Evolutionary conservation across 306 rosid genomes (phyloP).

Genomic region (Pterocarpus macrocarpus): DNA sequence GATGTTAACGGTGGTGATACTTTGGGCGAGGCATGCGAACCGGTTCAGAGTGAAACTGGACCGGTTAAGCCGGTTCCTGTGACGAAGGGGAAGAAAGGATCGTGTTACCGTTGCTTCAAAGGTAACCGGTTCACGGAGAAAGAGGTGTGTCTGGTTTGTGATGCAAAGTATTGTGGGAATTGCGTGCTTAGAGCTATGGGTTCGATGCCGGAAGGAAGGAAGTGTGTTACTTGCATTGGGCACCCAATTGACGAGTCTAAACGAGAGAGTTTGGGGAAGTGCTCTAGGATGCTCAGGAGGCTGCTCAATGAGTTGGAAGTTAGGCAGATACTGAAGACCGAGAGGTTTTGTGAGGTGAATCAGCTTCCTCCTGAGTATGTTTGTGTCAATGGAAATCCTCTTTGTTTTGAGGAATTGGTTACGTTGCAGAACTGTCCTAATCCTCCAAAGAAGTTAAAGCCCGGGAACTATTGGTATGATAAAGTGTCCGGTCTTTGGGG

Average conservation of each 20-base stretch:
- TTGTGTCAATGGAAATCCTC: conserved; percentile 82
- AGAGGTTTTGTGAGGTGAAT: conserved; percentile 87
- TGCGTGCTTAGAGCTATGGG: conserved; percentile 98
- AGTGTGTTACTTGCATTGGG: conserved; percentile 93
- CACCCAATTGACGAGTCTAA: conserved; percentile 77
- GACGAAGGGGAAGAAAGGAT: conserved; percentile 79
- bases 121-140: conserved; percentile 92
- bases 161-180: conserved; percentile 87
- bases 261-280: conserved; percentile 86
- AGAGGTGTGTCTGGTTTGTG: conserved; percentile 93
- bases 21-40: conserved; percentile 54
- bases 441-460: conserved; percentile 94
- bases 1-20: conserved; percentile 45
- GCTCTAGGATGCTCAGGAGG: conserved; percentile 85
- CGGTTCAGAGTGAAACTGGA: too few relatives aligned
- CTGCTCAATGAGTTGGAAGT: conserved; percentile 91
- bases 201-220: conserved; percentile 98
- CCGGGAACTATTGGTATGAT: conserved; percentile 98
- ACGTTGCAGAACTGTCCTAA: conserved; percentile 72
- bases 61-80: conserved; percentile 47
- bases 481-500: conserved; percentile 99
- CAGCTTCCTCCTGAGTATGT: conserved; percentile 87
- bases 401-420: conserved; percentile 80
- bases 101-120: conserved; percentile 85
- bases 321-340: conserved; percentile 85